Base-by-base conservation (phyloP, 257 asterid genomes). In the Prunella vulgaris region DNA sequence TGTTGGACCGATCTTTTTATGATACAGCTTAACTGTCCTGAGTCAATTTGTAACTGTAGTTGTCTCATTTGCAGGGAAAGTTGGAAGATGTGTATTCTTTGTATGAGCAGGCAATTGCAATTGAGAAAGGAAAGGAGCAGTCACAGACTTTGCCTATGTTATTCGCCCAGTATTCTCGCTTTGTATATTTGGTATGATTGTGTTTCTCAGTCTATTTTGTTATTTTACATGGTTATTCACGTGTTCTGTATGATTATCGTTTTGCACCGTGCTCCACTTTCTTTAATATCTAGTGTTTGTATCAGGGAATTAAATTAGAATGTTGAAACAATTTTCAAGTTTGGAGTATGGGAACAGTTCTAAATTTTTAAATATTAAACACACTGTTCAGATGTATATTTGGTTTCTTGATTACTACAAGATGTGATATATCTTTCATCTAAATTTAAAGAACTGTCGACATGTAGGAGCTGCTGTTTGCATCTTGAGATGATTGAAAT, bases 61-160 rank as follows among this genome's bases (percentile, higher is more conserved):
- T 64, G 72, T 71, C 64, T 22, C 25, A 46, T 77, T 66, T 71
- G 69, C 81, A 94, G 99, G 99, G 96, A 60, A 91, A 89, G 52
- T 68, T 85, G 74, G 98, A 85, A 64, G 95, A 87, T 77, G 96
- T 95, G 30, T 86, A 86, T 77, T 85, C 92, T 24, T 77, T 94
- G 27, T 94, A 94, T 74, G 96, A 94, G 78, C 95, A 94, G 76
- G 93, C 97, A 56, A 87, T 94, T 76, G 87, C 95, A 57, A 92
- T 94, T 58, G 99, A 94, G 81, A 91, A 87, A 80, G 99, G 92
- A 51, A 94, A 94, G 78, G 97, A 94, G 74, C 96, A 87, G 52
- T 94, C 99, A 24, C 96, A 80, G 82, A 74, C 96, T 64, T 77
- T 91, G 76, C 96, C 99, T 12, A 68, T 91, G 78, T 77, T 94